Evolutionary conservation across 129 eudicot species (phyloP).

Genomic region (Lactuca saligna): DNA sequence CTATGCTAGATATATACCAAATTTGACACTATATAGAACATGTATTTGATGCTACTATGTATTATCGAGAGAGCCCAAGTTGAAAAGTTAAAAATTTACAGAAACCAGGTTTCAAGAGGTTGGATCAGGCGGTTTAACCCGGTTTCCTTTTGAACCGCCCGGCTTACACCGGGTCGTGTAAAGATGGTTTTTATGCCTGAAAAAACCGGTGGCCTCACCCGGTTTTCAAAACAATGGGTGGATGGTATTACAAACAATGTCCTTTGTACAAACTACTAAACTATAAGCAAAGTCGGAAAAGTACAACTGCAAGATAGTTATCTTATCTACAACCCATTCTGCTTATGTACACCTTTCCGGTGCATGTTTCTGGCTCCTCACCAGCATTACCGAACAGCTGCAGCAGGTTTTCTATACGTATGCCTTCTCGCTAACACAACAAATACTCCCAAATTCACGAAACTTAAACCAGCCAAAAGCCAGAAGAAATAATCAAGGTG

Average conservation of each 20-base stretch:
- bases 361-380: neutral
- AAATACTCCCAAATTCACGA: constrained; percentile 43
- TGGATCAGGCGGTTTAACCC: too few relatives aligned
- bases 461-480: constrained; percentile 61
- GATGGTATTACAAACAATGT: neutral
- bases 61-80: too few relatives aligned
- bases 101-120: too few relatives aligned
- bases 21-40: too few relatives aligned
- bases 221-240: too few relatives aligned
- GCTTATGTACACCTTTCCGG: neutral
- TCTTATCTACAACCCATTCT: neutral
- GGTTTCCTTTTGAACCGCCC: too few relatives aligned
- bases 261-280: neutral
- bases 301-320: neutral
- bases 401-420: constrained; percentile 41
- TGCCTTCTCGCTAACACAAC: constrained; percentile 41
- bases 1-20: too few relatives aligned
- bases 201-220: too few relatives aligned
- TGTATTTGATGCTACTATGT: too few relatives aligned
- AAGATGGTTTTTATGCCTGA: too few relatives aligned
- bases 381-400: constrained; percentile 9
- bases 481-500: constrained; percentile 63
- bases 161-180: too few relatives aligned
- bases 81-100: too few relatives aligned
- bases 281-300: neutral